Evolutionary conservation across 176 grass and related monocot species (phyloP).

Genomic region (Musa schizocarpa): DNA sequence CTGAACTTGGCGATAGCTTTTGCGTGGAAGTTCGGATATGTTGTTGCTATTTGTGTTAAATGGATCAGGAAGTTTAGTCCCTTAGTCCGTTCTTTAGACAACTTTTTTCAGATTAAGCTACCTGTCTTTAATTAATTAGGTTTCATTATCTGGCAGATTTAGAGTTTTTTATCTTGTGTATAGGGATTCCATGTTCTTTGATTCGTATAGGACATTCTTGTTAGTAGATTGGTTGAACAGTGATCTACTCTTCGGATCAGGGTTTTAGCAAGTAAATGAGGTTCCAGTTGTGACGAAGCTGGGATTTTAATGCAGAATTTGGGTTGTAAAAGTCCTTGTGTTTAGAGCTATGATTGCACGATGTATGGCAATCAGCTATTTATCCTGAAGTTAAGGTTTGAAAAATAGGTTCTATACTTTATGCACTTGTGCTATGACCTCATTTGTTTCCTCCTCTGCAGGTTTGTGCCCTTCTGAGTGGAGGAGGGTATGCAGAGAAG

Average conservation of each 20-base stretch:
- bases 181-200: neutral
- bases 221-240: neutral
- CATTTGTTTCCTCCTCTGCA: constrained; percentile 2
- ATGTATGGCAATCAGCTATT: no score
- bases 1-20: neutral
- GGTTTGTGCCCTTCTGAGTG: constrained; percentile 62
- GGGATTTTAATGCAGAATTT: neutral
- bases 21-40: neutral
- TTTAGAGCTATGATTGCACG: no score
- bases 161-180: neutral
- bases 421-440: neutral
- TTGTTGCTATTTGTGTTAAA: no score
- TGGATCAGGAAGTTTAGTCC: no score
- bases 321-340: neutral
- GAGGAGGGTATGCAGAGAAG: constrained; percentile 83
- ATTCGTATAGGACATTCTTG: neutral
- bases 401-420: neutral
- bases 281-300: neutral
- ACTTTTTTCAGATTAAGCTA: neutral
- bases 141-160: neutral
- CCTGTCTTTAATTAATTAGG: neutral
- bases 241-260: neutral
- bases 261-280: neutral
- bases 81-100: no score
- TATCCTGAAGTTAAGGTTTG: neutral